phyloP scores from a whole-genome alignment of 1,284 basidiomycete genomes.

The Coniophora puteana region DNA sequence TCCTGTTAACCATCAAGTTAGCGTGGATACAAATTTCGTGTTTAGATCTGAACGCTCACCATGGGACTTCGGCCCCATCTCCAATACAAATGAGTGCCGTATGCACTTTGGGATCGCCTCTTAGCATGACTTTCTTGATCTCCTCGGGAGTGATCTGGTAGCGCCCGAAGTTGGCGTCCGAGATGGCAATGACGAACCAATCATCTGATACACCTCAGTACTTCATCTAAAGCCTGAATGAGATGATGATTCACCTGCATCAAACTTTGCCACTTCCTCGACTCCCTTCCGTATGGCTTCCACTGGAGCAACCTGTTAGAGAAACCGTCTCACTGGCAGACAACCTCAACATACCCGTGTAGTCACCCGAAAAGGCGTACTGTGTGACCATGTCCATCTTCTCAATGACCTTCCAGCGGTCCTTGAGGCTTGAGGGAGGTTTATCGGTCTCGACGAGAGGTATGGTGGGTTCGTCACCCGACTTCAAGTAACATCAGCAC shows the following conservation, averaged over 20 bases:
- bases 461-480: slow-evolving; percentile 58
- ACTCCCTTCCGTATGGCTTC: slow-evolving; percentile 63
- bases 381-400: slow-evolving; percentile 67
- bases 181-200: slow-evolving; percentile 67
- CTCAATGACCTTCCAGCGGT: slow-evolving; percentile 62
- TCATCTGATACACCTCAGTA: slow-evolving; percentile 39
- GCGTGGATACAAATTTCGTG: background rate
- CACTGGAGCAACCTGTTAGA: slow-evolving; percentile 39
- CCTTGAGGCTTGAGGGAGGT: slow-evolving; percentile 45
- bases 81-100: slow-evolving; percentile 66
- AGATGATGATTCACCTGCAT: slow-evolving; percentile 43
- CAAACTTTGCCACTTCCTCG: slow-evolving; percentile 53
- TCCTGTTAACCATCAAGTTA: slow-evolving; percentile 34
- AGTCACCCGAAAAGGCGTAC: slow-evolving; percentile 65
- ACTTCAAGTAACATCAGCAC: slow-evolving; percentile 34
- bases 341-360: slow-evolving; percentile 41
- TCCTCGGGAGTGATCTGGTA: slow-evolving; percentile 63
- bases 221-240: slow-evolving; percentile 1
- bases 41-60: slow-evolving; percentile 33
- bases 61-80: slow-evolving; percentile 60
- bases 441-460: slow-evolving; percentile 45
- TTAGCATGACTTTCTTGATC: slow-evolving; percentile 50
- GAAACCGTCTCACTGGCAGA: slow-evolving; percentile 6
- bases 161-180: slow-evolving; percentile 63
- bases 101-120: slow-evolving; percentile 61